Percentiles rank a stretch among this genome's conserved stretches.
These are phyloP conservation scores for Rhinocladiella mackenziei DNA, from an alignment of 2,329 filamentous ascomycete genomes.

Conservation along the genomic window DNA sequence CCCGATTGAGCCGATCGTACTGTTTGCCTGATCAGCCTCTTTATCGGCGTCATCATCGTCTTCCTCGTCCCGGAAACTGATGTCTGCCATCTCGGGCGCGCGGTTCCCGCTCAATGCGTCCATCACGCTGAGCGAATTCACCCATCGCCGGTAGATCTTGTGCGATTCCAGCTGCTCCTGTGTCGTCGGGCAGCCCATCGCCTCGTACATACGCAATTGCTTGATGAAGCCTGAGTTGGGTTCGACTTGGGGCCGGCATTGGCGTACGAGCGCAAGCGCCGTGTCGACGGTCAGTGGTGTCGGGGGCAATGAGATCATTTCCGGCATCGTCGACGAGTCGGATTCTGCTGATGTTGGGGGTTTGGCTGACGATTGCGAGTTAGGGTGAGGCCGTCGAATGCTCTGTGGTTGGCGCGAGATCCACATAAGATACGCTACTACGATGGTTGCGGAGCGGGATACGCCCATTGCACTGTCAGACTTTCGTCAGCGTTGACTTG, in stretches of 20 bases:
- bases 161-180: slow-evolving; percentile 55
- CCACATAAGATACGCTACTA: slow-evolving; percentile 80
- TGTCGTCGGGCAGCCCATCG: slow-evolving; percentile 73
- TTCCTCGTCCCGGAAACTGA: slow-evolving; percentile 66
- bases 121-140: slow-evolving; percentile 63
- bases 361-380: slow-evolving; percentile 34
- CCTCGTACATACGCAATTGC: slow-evolving; percentile 80
- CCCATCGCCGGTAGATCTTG: slow-evolving; percentile 75
- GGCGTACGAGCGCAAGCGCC: slow-evolving; percentile 66
- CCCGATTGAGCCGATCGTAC: slow-evolving; percentile 9
- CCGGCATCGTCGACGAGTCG: slow-evolving; percentile 42
- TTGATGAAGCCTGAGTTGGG: slow-evolving; percentile 90
- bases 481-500: slow-evolving; percentile 20
- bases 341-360: background rate
- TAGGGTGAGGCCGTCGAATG: slow-evolving; percentile 1
- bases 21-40: slow-evolving; percentile 32
- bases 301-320: slow-evolving; percentile 44
- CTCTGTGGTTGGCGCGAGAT: slow-evolving; percentile 20
- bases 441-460: slow-evolving; percentile 80
- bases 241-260: slow-evolving; percentile 71
- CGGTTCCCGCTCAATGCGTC: slow-evolving; percentile 67
- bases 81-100: slow-evolving; percentile 69
- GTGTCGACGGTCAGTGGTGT: slow-evolving; percentile 41
- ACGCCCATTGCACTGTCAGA: slow-evolving; percentile 85
- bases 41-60: slow-evolving; percentile 31